Evolutionary conservation across 129 eudicot species (phyloP).

Genomic region (Pseudognaphalium luteoalbum): DNA sequence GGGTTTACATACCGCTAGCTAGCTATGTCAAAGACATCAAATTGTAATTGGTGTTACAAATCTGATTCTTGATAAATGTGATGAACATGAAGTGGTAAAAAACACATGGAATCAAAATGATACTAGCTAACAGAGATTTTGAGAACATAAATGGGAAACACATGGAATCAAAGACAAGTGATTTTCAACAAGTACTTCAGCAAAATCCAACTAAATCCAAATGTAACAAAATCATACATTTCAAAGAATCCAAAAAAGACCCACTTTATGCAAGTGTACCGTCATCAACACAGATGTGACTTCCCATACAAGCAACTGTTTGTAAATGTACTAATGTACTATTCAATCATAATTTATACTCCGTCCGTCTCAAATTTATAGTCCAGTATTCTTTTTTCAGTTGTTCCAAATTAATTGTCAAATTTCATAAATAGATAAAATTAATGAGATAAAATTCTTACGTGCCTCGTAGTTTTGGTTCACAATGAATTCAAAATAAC

Average conservation of each 20-base stretch:
- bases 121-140: background rate
- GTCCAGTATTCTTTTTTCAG: too few relatives aligned
- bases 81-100: background rate
- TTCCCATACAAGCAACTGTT: conserved; percentile 14
- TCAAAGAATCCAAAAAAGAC: conserved; percentile 24
- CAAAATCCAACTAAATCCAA: conserved; percentile 28
- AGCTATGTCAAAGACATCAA: too few relatives aligned
- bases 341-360: background rate
- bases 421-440: too few relatives aligned
- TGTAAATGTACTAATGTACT: background rate
- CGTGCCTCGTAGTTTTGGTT: too few relatives aligned
- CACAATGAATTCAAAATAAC: too few relatives aligned
- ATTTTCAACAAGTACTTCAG: conserved; percentile 15
- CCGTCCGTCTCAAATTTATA: too few relatives aligned
- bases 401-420: too few relatives aligned
- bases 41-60: background rate
- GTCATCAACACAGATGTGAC: conserved; percentile 25
- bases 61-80: background rate
- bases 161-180: conserved; percentile 27
- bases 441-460: too few relatives aligned
- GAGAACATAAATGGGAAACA: conserved; percentile 27
- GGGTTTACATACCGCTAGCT: too few relatives aligned
- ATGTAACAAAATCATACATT: conserved; percentile 7
- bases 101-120: conserved; percentile 25
- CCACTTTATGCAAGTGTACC: conserved; percentile 19